phyloP scores from a whole-genome alignment of 1,284 basidiomycete genomes.

The Ustilago trichophora region DNA sequence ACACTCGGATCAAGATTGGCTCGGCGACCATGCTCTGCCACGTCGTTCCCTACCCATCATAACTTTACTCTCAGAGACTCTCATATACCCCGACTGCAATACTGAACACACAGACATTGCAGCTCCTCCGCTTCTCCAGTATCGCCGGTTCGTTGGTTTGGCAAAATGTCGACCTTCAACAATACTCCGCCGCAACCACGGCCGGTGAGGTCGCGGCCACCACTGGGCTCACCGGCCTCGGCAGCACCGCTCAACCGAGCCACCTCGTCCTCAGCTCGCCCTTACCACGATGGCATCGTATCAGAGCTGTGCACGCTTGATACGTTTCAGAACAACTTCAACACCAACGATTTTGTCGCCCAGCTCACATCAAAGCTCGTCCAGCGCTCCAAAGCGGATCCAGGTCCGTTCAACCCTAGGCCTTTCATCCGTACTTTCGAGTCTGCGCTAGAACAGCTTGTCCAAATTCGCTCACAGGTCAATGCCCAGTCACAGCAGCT shows the following conservation, averaged over 20 bases:
- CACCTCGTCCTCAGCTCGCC: slow-evolving; percentile 23
- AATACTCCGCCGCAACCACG: slow-evolving; percentile 31
- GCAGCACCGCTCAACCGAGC: slow-evolving; percentile 27
- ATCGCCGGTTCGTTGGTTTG: no score
- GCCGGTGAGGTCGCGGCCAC: slow-evolving; percentile 30
- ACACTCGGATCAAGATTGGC: no score
- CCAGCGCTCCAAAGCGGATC: slow-evolving; percentile 78
- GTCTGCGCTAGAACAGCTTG: slow-evolving; percentile 84
- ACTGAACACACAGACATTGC: no score
- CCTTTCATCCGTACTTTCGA: slow-evolving; percentile 94
- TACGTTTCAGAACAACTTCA: slow-evolving; percentile 81
- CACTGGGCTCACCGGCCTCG: slow-evolving; percentile 17
- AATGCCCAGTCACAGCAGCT: slow-evolving; percentile 87
- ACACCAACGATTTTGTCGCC: slow-evolving; percentile 87
- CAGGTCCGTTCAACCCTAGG: slow-evolving; percentile 89
- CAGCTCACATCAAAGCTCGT: slow-evolving; percentile 86
- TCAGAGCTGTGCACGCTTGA: slow-evolving; percentile 75
- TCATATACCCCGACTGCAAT: no score
- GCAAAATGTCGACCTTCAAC: slow-evolving; percentile 25
- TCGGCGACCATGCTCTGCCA: no score
- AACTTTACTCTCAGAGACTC: no score
- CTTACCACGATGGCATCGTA: slow-evolving; percentile 71
- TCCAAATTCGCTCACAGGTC: slow-evolving; percentile 84
- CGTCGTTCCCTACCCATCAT: no score
- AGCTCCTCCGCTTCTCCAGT: no score